phyloP scores from a whole-genome alignment of 768 basidiomycete genomes.

The Cyathus striatus region DNA sequence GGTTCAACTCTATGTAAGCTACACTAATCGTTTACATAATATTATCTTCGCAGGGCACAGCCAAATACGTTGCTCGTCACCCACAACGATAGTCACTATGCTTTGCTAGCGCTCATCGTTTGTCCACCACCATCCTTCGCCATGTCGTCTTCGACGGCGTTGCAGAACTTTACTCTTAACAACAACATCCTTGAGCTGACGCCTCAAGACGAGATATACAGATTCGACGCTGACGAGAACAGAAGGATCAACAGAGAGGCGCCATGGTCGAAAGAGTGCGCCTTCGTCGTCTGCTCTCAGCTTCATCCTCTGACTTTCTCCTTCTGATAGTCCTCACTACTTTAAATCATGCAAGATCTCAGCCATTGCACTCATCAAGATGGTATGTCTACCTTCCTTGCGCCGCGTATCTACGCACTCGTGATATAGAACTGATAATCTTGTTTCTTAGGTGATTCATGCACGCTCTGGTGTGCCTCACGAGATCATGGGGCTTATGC shows the following conservation, averaged over 20 bases:
- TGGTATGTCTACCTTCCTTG: slow-evolving; percentile 38
- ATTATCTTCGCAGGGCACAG: no score
- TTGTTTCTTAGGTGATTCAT: slow-evolving; percentile 4
- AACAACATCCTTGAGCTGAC: slow-evolving; percentile 71
- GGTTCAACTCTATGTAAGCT: no score
- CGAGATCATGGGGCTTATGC: slow-evolving; percentile 99
- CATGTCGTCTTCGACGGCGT: slow-evolving; percentile 50
- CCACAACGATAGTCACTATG: no score
- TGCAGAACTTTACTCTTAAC: slow-evolving; percentile 66
- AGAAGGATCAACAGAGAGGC: slow-evolving; percentile 58
- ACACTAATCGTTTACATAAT: no score
- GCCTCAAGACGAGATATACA: slow-evolving; percentile 77
- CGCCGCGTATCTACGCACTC: not conserved
- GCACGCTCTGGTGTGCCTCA: slow-evolving; percentile 92
- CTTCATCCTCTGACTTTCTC: slow-evolving; percentile 7
- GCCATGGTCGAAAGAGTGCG: slow-evolving; percentile 88
- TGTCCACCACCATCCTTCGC: slow-evolving; percentile 12
- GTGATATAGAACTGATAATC: not conserved
- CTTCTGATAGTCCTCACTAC: slow-evolving; percentile 57
- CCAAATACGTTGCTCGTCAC: no score
- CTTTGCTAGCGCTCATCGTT: no score
- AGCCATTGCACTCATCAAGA: slow-evolving; percentile 93
- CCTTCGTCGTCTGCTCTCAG: no score
- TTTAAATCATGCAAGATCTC: slow-evolving; percentile 94
- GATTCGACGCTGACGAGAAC: slow-evolving; percentile 67